A percentile compares a stretch with the other conserved stretches of the same genome.
phyloP scores from a whole-genome alignment of 495 filamentous ascomycete genomes.

The Penicillium daleae region DNA sequence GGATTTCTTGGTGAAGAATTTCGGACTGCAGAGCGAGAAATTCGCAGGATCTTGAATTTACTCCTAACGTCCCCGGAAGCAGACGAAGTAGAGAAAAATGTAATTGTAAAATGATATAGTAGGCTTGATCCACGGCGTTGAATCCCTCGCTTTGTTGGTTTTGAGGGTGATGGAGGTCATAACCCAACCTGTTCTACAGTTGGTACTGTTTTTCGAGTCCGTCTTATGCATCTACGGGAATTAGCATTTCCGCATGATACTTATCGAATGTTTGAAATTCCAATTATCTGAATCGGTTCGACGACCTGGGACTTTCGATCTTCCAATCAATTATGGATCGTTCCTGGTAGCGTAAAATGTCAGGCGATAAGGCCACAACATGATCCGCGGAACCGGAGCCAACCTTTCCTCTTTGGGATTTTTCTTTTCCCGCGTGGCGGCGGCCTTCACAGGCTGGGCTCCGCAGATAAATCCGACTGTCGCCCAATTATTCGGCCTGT shows the following conservation, averaged over 20 bases:
- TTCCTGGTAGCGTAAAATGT: conserved; percentile 1
- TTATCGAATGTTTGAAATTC: background rate
- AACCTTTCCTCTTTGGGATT: conserved; percentile 49
- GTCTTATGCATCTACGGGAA: background rate
- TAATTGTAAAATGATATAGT: too few relatives aligned
- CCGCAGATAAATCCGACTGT: conserved; percentile 11
- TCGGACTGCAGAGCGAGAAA: too few relatives aligned
- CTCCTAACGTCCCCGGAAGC: too few relatives aligned
- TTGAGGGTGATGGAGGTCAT: too few relatives aligned
- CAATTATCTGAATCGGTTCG: background rate
- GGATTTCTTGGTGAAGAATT: too few relatives aligned
- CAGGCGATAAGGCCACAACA: conserved; percentile 4
- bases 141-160: too few relatives aligned
- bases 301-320: background rate
- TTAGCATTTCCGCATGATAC: background rate
- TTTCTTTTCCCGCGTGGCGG: conserved; percentile 37
- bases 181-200: too few relatives aligned
- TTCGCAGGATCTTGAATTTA: too few relatives aligned
- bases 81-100: too few relatives aligned
- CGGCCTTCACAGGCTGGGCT: conserved; percentile 12
- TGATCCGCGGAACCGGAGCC: conserved; percentile 39
- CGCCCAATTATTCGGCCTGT: background rate
- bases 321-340: too few relatives aligned
- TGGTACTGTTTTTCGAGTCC: too few relatives aligned
- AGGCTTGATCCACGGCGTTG: too few relatives aligned